Evolutionary conservation across 768 basidiomycete species (phyloP).

Genomic region (Mycena capillaripes): DNA sequence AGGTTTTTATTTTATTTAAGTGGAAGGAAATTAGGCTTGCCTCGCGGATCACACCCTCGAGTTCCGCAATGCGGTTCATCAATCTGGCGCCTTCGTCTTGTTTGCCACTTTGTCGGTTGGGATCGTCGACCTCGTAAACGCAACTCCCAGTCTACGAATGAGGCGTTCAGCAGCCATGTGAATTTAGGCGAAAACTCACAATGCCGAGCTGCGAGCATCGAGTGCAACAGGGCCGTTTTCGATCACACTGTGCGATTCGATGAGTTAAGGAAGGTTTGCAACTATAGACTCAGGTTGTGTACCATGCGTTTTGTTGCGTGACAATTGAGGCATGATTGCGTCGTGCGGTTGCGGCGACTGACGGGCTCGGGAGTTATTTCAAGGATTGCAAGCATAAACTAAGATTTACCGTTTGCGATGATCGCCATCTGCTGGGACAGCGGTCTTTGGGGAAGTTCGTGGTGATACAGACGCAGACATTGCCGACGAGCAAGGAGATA

Average conservation of each 20-base stretch:
- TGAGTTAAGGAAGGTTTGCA: neutral
- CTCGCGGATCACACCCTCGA: constrained; percentile 35
- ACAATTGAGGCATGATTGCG: constrained; percentile 32
- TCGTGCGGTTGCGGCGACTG: constrained; percentile 33
- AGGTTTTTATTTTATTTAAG: neutral
- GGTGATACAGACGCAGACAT: constrained; percentile 28
- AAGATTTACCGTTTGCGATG: constrained; percentile 29
- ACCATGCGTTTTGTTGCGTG: constrained; percentile 34
- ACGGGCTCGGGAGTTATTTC: neutral
- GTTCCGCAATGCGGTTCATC: constrained; percentile 32
- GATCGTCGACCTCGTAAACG: constrained; percentile 31
- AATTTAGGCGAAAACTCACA: neutral
- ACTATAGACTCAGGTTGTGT: neutral
- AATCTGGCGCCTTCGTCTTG: constrained; percentile 15
- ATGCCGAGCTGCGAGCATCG: constrained; percentile 31
- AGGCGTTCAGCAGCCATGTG: neutral
- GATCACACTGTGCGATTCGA: constrained; percentile 14
- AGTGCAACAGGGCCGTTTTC: constrained; percentile 26
- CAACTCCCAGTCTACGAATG: constrained; percentile 30
- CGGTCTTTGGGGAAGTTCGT: constrained; percentile 6
- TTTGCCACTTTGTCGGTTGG: constrained; percentile 15
- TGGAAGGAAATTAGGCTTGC: neutral
- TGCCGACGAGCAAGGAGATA: neutral
- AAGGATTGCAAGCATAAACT: too few relatives aligned
- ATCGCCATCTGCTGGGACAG: constrained; percentile 18